phyloP scores from a whole-genome alignment of 352 stramenopile species.

The Globisporangium perplexum region DNA sequence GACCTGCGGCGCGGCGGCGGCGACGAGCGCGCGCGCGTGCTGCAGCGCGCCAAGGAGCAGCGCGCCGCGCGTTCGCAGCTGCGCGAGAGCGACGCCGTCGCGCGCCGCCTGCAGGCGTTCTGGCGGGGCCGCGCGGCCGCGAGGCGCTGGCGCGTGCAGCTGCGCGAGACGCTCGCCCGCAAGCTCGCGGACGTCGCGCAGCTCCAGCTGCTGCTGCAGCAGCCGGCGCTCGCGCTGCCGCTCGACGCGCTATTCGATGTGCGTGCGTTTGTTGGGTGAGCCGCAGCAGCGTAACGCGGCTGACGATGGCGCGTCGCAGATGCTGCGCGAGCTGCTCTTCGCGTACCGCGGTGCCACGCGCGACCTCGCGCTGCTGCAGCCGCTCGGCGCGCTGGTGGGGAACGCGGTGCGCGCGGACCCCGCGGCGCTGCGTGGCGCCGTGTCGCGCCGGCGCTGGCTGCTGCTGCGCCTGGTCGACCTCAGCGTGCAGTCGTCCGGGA shows the following conservation, averaged over 20 bases:
- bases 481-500: slow-evolving; percentile 29
- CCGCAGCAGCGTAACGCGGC: background rate
- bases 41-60: slow-evolving; percentile 48
- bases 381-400: slow-evolving; percentile 19
- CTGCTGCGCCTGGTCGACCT: slow-evolving; percentile 39
- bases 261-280: background rate
- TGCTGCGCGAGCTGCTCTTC: slow-evolving; percentile 40
- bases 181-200: slow-evolving; percentile 53
- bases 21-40: slow-evolving; percentile 21
- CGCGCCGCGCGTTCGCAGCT: slow-evolving; percentile 30
- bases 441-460: slow-evolving; percentile 24
- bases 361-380: slow-evolving; percentile 23
- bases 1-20: background rate
- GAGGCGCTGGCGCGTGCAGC: slow-evolving; percentile 4
- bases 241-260: slow-evolving; percentile 44
- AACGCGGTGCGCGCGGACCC: slow-evolving; percentile 17
- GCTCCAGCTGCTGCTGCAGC: slow-evolving; percentile 51
- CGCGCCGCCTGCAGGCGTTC: slow-evolving; percentile 38
- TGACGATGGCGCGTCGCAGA: slow-evolving; percentile 1
- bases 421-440: slow-evolving; percentile 15
- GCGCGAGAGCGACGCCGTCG: slow-evolving; percentile 30
- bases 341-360: slow-evolving; percentile 23
- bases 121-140: slow-evolving; percentile 25
- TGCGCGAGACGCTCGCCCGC: slow-evolving; percentile 35
- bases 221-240: slow-evolving; percentile 37